These are phyloP conservation scores for Oryza meridionalis DNA, from an alignment of 176 grass and related monocot species.

Conservation along the genomic window DNA sequence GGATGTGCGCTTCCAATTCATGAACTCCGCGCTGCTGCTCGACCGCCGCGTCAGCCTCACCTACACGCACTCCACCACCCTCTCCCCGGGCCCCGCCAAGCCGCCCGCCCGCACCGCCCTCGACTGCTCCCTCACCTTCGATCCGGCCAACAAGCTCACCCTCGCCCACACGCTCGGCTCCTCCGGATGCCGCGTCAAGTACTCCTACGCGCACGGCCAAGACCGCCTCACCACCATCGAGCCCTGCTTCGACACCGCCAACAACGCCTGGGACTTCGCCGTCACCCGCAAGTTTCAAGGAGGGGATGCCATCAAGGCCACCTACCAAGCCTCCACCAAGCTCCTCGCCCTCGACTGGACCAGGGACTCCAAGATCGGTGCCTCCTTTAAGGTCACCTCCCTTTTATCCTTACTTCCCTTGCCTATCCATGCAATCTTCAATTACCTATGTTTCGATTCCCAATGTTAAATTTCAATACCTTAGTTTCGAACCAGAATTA, in stretches of 20 bases:
- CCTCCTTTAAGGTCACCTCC: conserved; percentile 67
- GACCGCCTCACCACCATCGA: conserved; percentile 72
- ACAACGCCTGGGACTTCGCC: conserved; percentile 88
- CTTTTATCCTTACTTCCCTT: neutral
- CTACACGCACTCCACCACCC: conserved; percentile 58
- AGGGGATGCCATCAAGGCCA: conserved; percentile 63
- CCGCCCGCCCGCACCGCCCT: conserved; percentile 52
- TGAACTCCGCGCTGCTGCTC: conserved; percentile 68
- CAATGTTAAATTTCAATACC: neutral
- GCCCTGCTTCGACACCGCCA: conserved; percentile 70
- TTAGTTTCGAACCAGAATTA: neutral
- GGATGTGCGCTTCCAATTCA: conserved; percentile 96
- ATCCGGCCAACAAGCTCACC: conserved; percentile 77
- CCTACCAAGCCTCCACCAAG: conserved; percentile 74
- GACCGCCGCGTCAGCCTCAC: conserved; percentile 83
- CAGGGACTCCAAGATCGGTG: conserved; percentile 59
- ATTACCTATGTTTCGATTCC: neutral
- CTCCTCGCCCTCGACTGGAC: conserved; percentile 79
- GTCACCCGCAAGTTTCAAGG: conserved; percentile 63
- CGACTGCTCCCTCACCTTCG: conserved; percentile 65
- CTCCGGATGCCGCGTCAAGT: conserved; percentile 71
- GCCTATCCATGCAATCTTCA: neutral
- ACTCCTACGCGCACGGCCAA: conserved; percentile 70
- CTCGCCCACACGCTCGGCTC: conserved; percentile 64
- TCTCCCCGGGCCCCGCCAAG: neutral